phyloP scores from a whole-genome alignment of 805 yeast genomes.

The Candida vartiovaarae region DNA sequence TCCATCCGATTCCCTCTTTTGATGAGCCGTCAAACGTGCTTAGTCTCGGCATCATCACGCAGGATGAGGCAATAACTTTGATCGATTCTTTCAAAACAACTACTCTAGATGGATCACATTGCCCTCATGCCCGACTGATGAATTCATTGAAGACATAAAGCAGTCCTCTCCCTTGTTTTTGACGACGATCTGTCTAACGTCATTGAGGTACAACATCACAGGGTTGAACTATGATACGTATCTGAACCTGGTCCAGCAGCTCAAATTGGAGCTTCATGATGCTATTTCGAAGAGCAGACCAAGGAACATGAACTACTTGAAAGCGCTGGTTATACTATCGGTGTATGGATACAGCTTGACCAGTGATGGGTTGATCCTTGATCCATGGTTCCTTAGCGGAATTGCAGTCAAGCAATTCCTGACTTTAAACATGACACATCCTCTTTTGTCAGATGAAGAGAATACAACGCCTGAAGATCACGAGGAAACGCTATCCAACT shows the following conservation, averaged over 20 bases:
- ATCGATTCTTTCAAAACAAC: conserved; percentile 55
- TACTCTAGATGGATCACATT: conserved; percentile 77
- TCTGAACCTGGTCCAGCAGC: conserved; percentile 31
- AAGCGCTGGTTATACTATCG: conserved; percentile 58
- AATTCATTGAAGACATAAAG: conserved; percentile 42
- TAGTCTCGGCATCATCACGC: conserved; percentile 39
- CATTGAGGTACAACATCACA: conserved; percentile 40
- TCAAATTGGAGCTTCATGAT: conserved; percentile 20
- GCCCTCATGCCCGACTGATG: conserved; percentile 44
- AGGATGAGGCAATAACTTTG: conserved; percentile 41
- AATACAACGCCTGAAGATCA: conserved; percentile 22
- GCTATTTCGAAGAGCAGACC: conserved; percentile 36
- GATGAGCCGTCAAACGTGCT: conserved; percentile 39
- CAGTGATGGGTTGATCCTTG: conserved; percentile 44
- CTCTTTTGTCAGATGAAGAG: conserved; percentile 8
- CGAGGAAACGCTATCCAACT: conserved; percentile 35
- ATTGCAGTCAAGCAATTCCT: conserved; percentile 58
- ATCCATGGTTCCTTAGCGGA: conserved; percentile 65
- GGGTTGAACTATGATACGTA: conserved; percentile 23
- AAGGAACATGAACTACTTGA: conserved; percentile 53
- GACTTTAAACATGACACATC: conserved; percentile 35
- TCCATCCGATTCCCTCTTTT: conserved; percentile 6
- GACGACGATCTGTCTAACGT: conserved; percentile 57
- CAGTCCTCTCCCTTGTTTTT: conserved; percentile 52
- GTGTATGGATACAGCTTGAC: conserved; percentile 60